These are phyloP conservation scores for Pichia deserticola DNA, from an alignment of 805 yeast genomes.

Conservation along the genomic window DNA sequence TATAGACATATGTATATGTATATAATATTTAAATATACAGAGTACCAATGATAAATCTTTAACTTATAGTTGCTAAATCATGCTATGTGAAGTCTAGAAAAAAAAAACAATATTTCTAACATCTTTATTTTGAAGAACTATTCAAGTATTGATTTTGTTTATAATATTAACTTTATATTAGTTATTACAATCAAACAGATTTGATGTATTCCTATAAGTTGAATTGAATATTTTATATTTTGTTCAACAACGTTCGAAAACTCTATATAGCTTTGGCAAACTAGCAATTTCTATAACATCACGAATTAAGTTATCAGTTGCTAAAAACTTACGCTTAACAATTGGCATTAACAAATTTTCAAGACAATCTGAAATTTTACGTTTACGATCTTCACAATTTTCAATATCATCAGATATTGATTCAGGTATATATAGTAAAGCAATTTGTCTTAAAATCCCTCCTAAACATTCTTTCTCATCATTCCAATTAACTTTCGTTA, in stretches of 20 bases:
- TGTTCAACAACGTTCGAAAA: constrained; percentile 79
- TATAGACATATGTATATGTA: no score
- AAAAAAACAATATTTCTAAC: no score
- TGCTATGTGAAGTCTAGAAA: no score
- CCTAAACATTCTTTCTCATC: constrained; percentile 63
- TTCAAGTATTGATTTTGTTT: no score
- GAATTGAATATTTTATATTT: no score
- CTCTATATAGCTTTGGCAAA: constrained; percentile 82
- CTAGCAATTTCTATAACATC: constrained; percentile 82
- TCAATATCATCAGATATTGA: constrained; percentile 18
- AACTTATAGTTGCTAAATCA: no score
- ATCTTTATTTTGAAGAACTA: no score
- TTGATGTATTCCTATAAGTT: not conserved
- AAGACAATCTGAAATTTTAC: constrained; percentile 30
- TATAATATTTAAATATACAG: no score
- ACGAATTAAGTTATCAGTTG: constrained; percentile 42
- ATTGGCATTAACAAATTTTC: constrained; percentile 62
- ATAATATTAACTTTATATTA: no score
- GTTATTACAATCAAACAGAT: not conserved
- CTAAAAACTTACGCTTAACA: constrained; percentile 55
- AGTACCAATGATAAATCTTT: no score
- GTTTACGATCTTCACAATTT: constrained; percentile 20
- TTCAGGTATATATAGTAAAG: constrained; percentile 49
- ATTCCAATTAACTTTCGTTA: constrained; percentile 51
- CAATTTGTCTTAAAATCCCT: constrained; percentile 59